Conservation (phyloP, 2,329 filamentous ascomycete genomes). For the Diaporthe capsici region DNA sequence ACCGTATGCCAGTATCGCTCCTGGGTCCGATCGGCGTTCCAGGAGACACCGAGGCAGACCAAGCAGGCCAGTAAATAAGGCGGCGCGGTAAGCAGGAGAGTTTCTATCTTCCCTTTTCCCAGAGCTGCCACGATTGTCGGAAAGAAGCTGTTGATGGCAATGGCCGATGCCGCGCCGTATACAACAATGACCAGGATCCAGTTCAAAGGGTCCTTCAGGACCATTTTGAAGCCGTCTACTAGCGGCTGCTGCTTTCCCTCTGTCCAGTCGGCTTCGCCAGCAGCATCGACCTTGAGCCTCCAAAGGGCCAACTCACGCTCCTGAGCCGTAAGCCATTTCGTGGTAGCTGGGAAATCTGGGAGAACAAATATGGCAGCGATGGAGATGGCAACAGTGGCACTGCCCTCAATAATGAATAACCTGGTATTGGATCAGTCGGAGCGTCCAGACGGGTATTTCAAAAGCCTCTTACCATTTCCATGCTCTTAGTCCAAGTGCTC, state of each 20-base stretch:
- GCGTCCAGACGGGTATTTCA: too few relatives aligned
- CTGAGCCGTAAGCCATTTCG: constrained; percentile 11
- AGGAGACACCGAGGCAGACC: constrained; percentile 29
- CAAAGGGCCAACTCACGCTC: constrained; percentile 17
- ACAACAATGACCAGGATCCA: constrained; percentile 44
- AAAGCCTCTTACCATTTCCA: constrained; percentile 52
- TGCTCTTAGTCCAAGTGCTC: constrained; percentile 50
- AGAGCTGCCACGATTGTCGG: constrained; percentile 42
- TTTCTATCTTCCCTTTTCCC: not conserved
- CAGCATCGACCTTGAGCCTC: constrained; percentile 21
- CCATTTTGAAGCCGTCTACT: constrained; percentile 42
- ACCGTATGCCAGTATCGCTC: constrained; percentile 43
- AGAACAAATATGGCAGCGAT: constrained; percentile 43
- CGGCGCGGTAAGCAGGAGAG: constrained; percentile 25
- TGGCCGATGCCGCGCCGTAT: constrained; percentile 43
- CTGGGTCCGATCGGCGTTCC: constrained; percentile 37
- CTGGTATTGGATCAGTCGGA: constrained; percentile 1
- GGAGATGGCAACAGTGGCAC: constrained; percentile 48
- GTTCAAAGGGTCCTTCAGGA: constrained; percentile 43
- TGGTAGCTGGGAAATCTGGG: constrained; percentile 21
- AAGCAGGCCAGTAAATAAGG: constrained; percentile 14
- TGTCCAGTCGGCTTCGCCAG: constrained; percentile 45
- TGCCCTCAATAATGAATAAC: constrained; percentile 48
- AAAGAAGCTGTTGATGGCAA: constrained; percentile 46
- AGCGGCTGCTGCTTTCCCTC: constrained; percentile 41